Evolutionary conservation across 2,329 filamentous ascomycete genomes (phyloP).

Genomic region (Cordyceps farinosa): DNA sequence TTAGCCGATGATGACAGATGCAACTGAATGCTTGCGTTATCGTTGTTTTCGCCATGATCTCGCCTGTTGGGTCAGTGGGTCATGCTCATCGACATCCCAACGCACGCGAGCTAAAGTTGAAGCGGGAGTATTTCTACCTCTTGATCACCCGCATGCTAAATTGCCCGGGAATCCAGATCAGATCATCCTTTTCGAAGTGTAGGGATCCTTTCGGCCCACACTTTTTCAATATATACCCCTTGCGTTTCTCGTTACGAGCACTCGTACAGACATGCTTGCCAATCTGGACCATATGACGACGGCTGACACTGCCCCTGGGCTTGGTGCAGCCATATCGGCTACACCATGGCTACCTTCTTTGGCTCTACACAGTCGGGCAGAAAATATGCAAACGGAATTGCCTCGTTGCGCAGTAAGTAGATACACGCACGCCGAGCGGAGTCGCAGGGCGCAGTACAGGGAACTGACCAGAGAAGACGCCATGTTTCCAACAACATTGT

Average conservation of each 20-base stretch:
- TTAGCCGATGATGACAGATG: not conserved
- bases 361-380: not conserved
- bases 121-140: not conserved
- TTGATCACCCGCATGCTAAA: not conserved
- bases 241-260: not conserved
- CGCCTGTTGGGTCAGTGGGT: not conserved
- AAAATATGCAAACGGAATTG: not conserved
- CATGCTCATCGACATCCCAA: not conserved
- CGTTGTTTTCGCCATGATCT: not conserved
- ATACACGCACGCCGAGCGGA: too few relatives aligned
- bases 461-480: not conserved
- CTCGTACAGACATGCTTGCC: not conserved
- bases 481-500: conserved; percentile 1
- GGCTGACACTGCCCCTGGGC: not conserved
- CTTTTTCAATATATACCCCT: too few relatives aligned
- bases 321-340: not conserved
- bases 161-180: too few relatives aligned
- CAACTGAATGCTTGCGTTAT: not conserved
- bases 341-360: not conserved
- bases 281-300: not conserved
- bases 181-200: too few relatives aligned
- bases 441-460: too few relatives aligned
- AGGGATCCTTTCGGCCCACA: too few relatives aligned
- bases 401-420: conserved; percentile 6
- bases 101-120: not conserved